Conservation (phyloP, 176 grass and related monocot genomes). For the Triticum timopheevii region DNA sequence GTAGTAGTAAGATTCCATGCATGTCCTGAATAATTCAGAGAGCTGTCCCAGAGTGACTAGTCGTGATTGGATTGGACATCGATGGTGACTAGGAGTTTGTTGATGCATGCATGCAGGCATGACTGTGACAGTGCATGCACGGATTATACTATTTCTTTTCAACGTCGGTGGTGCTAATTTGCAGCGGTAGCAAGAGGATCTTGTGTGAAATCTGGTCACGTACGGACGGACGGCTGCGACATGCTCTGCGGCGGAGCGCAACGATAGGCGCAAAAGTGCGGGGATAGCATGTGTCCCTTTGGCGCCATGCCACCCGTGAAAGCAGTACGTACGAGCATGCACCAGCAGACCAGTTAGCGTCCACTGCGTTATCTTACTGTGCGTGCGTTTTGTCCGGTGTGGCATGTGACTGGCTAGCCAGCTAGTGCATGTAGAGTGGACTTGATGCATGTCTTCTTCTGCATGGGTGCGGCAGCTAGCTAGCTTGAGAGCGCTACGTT, state of each 20-base stretch:
- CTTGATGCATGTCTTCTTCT: neutral
- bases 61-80: no score
- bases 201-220: neutral
- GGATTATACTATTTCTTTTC: neutral
- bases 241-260: neutral
- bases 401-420: neutral
- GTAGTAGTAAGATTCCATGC: neutral
- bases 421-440: neutral
- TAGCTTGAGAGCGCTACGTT: neutral
- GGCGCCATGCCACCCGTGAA: slow-evolving; percentile 40
- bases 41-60: no score
- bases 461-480: neutral
- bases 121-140: neutral
- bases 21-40: neutral
- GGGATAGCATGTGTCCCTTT: slow-evolving; percentile 25
- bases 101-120: neutral
- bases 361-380: neutral
- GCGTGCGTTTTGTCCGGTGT: neutral
- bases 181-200: neutral
- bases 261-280: slow-evolving; percentile 39
- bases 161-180: neutral
- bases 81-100: no score
- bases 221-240: neutral
- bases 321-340: neutral
- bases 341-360: neutral